A percentile compares a stretch with the other conserved stretches of the same genome.
These are phyloP conservation scores for Volvariella volvacea DNA, from an alignment of 1,284 basidiomycete species.

Conservation along the genomic window DNA sequence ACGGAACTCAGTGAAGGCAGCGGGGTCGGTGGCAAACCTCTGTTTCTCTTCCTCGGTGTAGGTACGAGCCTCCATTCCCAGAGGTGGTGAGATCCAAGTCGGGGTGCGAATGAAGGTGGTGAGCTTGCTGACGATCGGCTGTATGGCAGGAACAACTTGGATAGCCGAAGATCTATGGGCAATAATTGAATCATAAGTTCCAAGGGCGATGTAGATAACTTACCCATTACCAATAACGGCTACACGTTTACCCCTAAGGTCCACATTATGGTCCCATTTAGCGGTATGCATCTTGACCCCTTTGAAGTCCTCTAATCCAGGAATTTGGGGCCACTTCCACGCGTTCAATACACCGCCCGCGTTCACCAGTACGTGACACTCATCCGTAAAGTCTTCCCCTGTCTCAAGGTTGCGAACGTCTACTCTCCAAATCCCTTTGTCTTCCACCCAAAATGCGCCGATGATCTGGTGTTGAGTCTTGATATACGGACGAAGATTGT, in stretches of 20 bases:
- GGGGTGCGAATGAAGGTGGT: conserved; percentile 23
- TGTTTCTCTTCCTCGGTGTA: conserved; percentile 20
- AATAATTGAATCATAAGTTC: not conserved
- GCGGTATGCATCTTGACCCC: conserved; percentile 42
- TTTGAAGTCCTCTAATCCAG: conserved; percentile 33
- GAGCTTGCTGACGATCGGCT: conserved; percentile 20
- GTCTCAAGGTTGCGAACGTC: conserved; percentile 17
- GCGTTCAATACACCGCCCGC: conserved; percentile 24
- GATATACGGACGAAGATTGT: conserved; percentile 21
- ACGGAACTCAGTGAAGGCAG: conserved; percentile 18
- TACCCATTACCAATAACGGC: conserved; percentile 45
- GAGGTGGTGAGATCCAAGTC: conserved; percentile 25
- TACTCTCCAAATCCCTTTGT: conserved; percentile 20
- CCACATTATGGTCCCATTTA: conserved; percentile 32
- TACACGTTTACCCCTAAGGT: conserved; percentile 35
- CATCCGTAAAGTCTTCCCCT: conserved; percentile 17
- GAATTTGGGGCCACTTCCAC: conserved; percentile 32
- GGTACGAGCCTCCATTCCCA: conserved; percentile 17
- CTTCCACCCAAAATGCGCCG: conserved; percentile 22
- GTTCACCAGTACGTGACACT: conserved; percentile 26
- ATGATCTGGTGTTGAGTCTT: conserved; percentile 22
- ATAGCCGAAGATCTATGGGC: conserved; percentile 27
- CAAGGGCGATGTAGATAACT: conserved; percentile 14
- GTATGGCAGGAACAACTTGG: conserved; percentile 25
- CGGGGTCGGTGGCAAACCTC: conserved; percentile 16